phyloP scores from a whole-genome alignment of 768 basidiomycete species.

The Agaricus blazei region DNA sequence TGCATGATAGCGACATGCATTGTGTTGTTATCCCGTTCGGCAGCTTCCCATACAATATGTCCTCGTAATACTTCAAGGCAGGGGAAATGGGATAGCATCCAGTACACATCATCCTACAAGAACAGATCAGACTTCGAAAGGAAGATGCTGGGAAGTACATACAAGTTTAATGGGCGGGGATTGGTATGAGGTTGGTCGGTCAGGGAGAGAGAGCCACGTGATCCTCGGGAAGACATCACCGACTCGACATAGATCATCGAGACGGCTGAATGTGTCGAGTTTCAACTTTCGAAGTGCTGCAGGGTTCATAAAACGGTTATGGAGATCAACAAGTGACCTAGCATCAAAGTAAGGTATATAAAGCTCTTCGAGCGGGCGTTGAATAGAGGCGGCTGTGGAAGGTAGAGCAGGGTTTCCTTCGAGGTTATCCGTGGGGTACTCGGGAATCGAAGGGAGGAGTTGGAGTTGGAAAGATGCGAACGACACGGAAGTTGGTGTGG shows the following conservation, averaged over 20 bases:
- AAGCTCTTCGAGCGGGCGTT: conserved; percentile 30
- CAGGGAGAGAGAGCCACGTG: conserved; percentile 35
- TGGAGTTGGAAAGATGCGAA: conserved; percentile 4
- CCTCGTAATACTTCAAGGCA: conserved; percentile 42
- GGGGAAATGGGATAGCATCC: conserved; percentile 33
- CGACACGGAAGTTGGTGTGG: conserved; percentile 10
- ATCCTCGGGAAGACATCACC: conserved; percentile 34
- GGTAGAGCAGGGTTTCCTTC: neutral
- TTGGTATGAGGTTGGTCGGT: conserved; percentile 17
- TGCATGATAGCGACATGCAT: conserved; percentile 39
- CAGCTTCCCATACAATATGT: conserved; percentile 35
- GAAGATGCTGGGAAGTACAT: conserved; percentile 8
- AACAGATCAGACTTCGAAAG: neutral
- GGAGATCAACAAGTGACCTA: conserved; percentile 22
- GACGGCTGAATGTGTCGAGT: conserved; percentile 24
- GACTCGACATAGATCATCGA: conserved; percentile 24
- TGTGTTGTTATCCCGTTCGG: conserved; percentile 25
- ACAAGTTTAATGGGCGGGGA: conserved; percentile 23
- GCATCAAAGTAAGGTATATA: conserved; percentile 26
- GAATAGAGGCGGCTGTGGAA: conserved; percentile 6
- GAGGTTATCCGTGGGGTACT: conserved; percentile 1
- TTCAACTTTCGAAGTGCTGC: conserved; percentile 26
- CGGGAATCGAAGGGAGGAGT: conserved; percentile 6
- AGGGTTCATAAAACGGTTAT: conserved; percentile 21
- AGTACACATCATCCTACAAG: conserved; percentile 30